Conservation (phyloP, 2,329 filamentous ascomycete genomes). For the Dothideomycetes sp. region DNA sequence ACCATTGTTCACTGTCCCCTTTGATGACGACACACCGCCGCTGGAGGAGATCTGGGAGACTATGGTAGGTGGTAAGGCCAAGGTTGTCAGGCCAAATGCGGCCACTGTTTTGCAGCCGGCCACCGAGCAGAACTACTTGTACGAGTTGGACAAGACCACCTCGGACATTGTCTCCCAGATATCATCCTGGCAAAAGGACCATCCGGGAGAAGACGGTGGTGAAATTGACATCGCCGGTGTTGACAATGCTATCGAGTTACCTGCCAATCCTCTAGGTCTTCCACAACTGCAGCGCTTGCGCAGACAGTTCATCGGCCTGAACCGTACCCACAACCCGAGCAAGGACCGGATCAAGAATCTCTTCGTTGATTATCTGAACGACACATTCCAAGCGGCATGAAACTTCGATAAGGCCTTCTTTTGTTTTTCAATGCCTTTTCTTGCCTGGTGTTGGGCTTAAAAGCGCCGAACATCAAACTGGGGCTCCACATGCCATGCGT, state of each 20-base stretch:
- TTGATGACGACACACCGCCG: slow-evolving; percentile 61
- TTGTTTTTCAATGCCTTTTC: no score
- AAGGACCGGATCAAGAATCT: slow-evolving; percentile 30
- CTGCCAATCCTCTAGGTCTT: slow-evolving; percentile 52
- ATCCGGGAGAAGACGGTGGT: slow-evolving; percentile 52
- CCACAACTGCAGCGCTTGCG: slow-evolving; percentile 70
- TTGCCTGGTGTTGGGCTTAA: no score
- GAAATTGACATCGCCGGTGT: slow-evolving; percentile 40
- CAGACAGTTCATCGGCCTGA: slow-evolving; percentile 67
- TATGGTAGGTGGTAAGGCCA: slow-evolving; percentile 55
- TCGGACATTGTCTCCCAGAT: slow-evolving; percentile 66
- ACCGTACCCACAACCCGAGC: slow-evolving; percentile 51
- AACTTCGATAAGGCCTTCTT: no score
- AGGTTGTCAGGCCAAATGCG: slow-evolving; percentile 62
- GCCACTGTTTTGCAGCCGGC: slow-evolving; percentile 61
- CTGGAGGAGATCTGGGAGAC: slow-evolving; percentile 68
- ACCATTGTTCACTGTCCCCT: slow-evolving; percentile 69
- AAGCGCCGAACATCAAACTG: no score
- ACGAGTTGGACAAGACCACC: slow-evolving; percentile 69
- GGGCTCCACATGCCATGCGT: no score
- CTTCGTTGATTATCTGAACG: slow-evolving; percentile 36
- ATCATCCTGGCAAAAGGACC: slow-evolving; percentile 57
- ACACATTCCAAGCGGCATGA: slow-evolving; percentile 24
- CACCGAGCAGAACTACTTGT: slow-evolving; percentile 62
- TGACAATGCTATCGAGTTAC: slow-evolving; percentile 52